Evolutionary conservation across 176 grass and related monocot species (phyloP), one percentile per base, ranked within the genome.

Genomic region (Hyparrhenia diplandra): DNA sequence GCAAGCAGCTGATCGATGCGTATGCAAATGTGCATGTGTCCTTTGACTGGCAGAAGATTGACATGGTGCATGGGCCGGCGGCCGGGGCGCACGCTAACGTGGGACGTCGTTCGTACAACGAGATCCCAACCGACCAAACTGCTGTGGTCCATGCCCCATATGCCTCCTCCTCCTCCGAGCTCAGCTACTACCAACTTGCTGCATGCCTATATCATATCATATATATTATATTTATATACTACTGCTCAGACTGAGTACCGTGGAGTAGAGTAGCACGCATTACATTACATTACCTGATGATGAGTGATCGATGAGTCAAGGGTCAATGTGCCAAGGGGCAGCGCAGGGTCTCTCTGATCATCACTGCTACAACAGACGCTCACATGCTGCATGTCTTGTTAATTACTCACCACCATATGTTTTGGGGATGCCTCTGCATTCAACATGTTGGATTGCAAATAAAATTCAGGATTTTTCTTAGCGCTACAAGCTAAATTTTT

Each of bases 61-160:
- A 18, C 76, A 21, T 31, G 43, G 3, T 16, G 43, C 37, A 61
- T 43, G 75, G 23, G 57, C 35, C 6, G 18, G 23, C 43, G 70
- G 27, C 42, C 27, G 51, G 78, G 66, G 54, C 39, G 78, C 83
- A 85, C 47, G 41, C n/a, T 29, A 89, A 89, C 88, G 88, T 89
- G 88, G 88, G 83, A 49, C 78, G 83, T 85, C 71, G 55, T 70
- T 76, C 77, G 37, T 63, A 76, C 57, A 37, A 46, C 66, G 64
- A 82, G 78, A 84, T 85, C 83, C 73, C 32, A 58, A 89, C 88
- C 83, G 88, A 86, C 88, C 83, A 89, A 32, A 13, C 60, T 14
- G 29, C 30, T 43, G 73, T 78, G 87, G 87, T 71, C 72, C 47
- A 55, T 21, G 29, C 45, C 43, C 71, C 63, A 39, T 69, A 51